Conservation (phyloP, 306 rosid genomes). For the Betula pendula region DNA sequence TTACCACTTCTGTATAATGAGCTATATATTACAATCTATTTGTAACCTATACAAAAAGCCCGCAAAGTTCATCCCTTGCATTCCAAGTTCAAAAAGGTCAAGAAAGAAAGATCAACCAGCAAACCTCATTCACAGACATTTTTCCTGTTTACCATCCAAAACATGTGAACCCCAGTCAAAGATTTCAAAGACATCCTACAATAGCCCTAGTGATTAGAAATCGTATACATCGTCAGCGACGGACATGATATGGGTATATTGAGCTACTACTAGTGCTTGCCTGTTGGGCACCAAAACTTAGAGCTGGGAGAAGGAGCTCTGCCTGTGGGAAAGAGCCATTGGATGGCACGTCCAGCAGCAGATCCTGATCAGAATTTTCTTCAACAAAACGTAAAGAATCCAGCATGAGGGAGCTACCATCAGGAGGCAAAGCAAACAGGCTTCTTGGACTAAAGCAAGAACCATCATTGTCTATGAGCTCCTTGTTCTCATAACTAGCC, state of each 20-base stretch:
- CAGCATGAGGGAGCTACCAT: conserved; percentile 64
- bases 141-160: conserved; percentile 46
- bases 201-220: conserved; percentile 9
- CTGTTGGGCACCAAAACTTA: conserved; percentile 59
- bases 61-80: conserved; percentile 53
- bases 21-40: conserved; percentile 70
- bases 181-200: conserved; percentile 37
- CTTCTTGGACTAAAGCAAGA: conserved; percentile 79
- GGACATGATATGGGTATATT: conserved; percentile 47
- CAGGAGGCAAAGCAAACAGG: conserved; percentile 80
- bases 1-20: conserved; percentile 53
- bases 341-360: conserved; percentile 82
- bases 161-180: conserved; percentile 41
- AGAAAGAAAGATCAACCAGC: conserved; percentile 49
- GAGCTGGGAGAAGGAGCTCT: conserved; percentile 68
- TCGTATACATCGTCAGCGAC: conserved; percentile 39
- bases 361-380: conserved; percentile 74
- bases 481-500: conserved; percentile 56
- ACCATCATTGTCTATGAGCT: conserved; percentile 60
- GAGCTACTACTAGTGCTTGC: conserved; percentile 88
- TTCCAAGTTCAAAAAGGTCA: conserved; percentile 49
- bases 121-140: conserved; percentile 58
- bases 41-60: conserved; percentile 67
- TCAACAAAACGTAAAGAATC: conserved; percentile 66
- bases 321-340: conserved; percentile 87